phyloP scores from a whole-genome alignment of 2,329 filamentous ascomycete genomes.

The Fusarium sp. region DNA sequence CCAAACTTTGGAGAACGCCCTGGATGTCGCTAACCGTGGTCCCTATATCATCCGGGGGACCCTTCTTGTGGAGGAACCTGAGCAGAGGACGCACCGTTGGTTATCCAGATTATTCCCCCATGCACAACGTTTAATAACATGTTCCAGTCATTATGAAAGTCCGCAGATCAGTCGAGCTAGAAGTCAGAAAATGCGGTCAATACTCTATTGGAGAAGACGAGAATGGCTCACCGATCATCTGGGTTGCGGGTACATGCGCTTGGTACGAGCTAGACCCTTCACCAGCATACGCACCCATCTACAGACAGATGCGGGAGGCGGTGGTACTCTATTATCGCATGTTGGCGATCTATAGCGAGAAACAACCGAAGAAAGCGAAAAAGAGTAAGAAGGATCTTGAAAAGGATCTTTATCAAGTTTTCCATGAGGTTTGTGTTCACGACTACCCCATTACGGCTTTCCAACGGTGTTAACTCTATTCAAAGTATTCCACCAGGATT shows the following conservation, averaged over 20 bases:
- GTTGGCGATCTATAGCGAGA: constrained; percentile 65
- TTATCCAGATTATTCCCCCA: constrained; percentile 4
- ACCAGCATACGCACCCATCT: constrained; percentile 67
- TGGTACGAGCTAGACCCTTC: constrained; percentile 77
- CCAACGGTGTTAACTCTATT: constrained; percentile 4
- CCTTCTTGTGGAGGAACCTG: constrained; percentile 64
- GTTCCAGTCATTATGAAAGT: constrained; percentile 52
- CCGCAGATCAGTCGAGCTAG: constrained; percentile 56
- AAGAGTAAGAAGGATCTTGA: constrained; percentile 48
- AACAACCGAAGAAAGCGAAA: constrained; percentile 49
- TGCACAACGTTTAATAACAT: constrained; percentile 28
- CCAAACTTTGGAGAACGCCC: constrained; percentile 67
- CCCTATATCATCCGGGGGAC: constrained; percentile 72
- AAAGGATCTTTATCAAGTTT: constrained; percentile 49
- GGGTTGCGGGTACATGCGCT: constrained; percentile 69
- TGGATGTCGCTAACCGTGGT: constrained; percentile 69
- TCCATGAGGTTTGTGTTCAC: constrained; percentile 49
- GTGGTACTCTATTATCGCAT: constrained; percentile 74
- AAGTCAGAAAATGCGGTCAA: constrained; percentile 62
- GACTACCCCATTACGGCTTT: neutral
- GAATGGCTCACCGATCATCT: constrained; percentile 68
- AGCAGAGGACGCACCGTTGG: constrained; percentile 54
- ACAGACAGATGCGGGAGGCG: constrained; percentile 71
- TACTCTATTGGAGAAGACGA: constrained; percentile 67
- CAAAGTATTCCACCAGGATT: constrained; percentile 62